These are phyloP conservation scores for Aristolochia fimbriata DNA, from an alignment of 164 flowering plant species.

Conservation along the genomic window DNA sequence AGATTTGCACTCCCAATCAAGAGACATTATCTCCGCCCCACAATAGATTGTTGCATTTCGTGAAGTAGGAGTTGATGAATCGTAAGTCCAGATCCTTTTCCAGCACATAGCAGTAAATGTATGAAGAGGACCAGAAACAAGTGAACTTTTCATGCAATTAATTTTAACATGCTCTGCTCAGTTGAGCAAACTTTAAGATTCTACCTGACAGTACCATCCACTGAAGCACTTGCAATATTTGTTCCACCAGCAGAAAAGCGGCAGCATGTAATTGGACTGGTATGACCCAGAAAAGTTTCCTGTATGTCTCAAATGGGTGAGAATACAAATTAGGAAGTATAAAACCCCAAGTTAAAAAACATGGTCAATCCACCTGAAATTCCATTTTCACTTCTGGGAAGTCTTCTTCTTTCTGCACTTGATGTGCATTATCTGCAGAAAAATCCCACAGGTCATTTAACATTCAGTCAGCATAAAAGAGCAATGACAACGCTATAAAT, in stretches of 20 bases:
- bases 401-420: constrained; percentile 47
- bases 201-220: constrained; percentile 95
- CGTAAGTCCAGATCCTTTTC: constrained; percentile 91
- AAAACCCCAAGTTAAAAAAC: background rate
- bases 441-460: constrained; percentile 3
- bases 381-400: constrained; percentile 77
- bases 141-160: background rate
- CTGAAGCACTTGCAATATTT: constrained; percentile 95
- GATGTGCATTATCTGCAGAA: constrained; percentile 34
- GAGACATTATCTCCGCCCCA: constrained; percentile 88
- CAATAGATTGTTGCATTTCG: constrained; percentile 96
- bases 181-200: background rate
- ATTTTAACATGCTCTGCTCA: background rate
- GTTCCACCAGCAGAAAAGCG: constrained; percentile 89
- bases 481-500: background rate
- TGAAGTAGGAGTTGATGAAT: constrained; percentile 65
- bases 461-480: background rate
- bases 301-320: constrained; percentile 9
- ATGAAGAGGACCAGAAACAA: background rate
- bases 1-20: constrained; percentile 97
- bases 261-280: constrained; percentile 82
- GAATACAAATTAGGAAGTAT: background rate
- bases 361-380: constrained; percentile 46
- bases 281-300: constrained; percentile 94
- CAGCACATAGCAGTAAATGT: background rate